Conservation (phyloP, 768 basidiomycete genomes). For the Leccinum pellstonianum region DNA sequence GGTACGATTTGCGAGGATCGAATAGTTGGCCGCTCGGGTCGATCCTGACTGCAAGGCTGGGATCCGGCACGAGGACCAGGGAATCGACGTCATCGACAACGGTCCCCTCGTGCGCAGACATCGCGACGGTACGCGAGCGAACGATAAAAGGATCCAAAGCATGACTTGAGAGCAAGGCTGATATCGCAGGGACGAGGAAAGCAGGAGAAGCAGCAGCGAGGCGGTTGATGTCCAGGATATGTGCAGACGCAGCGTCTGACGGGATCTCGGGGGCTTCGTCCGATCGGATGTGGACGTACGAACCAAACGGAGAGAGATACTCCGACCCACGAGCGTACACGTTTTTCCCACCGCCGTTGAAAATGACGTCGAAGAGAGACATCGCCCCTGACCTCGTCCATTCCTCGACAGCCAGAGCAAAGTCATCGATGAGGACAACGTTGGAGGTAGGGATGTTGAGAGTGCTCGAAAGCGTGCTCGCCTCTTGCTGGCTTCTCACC, state of each 20-base stretch:
- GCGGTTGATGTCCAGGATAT: conserved; percentile 23
- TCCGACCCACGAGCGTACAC: conserved; percentile 19
- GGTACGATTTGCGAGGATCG: conserved; percentile 28
- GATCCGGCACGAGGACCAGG: conserved; percentile 21
- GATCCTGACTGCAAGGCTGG: conserved; percentile 11
- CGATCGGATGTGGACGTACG: conserved; percentile 26
- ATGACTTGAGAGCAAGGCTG: conserved; percentile 22
- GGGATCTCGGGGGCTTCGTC: conserved; percentile 18
- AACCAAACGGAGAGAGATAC: conserved; percentile 25
- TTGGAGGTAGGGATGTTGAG: conserved; percentile 12
- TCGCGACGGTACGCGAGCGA: conserved; percentile 9
- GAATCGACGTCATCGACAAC: conserved; percentile 7
- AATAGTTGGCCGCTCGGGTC: conserved; percentile 31
- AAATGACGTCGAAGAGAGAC: conserved; percentile 24
- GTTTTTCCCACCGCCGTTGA: conserved; percentile 22
- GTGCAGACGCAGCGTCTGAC: conserved; percentile 13
- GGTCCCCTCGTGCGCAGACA: conserved; percentile 11
- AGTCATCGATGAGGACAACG: conserved; percentile 13
- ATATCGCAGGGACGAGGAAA: conserved; percentile 18
- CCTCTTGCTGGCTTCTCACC: conserved; percentile 19
- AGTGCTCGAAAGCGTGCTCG: conserved; percentile 10
- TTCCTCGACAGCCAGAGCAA: conserved; percentile 2
- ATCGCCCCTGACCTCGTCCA: conserved; percentile 18
- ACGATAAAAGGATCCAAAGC: conserved; percentile 12
- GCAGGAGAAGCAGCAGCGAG: conserved; percentile 21